Percentiles rank a stretch among this genome's conserved stretches.
These are phyloP conservation scores for Yarrowia osloensis DNA, from an alignment of 805 yeast genomes.

Conservation along the genomic window DNA sequence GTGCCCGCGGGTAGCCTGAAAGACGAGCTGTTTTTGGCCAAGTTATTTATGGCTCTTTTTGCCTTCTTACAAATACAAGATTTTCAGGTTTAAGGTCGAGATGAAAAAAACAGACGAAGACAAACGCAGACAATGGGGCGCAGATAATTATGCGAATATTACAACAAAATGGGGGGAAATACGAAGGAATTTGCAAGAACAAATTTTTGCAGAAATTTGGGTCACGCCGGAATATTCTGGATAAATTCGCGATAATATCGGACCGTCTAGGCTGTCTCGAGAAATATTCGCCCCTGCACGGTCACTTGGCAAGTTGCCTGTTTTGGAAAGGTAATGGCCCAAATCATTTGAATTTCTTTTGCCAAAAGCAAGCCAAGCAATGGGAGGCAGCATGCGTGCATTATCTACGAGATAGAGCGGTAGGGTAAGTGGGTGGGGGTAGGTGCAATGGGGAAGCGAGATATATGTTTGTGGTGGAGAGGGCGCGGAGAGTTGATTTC, in stretches of 20 bases:
- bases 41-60: background rate
- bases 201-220: too few relatives aligned
- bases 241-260: too few relatives aligned
- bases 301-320: background rate
- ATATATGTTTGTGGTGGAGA: too few relatives aligned
- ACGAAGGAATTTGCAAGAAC: too few relatives aligned
- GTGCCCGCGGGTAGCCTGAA: background rate
- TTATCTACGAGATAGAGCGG: background rate
- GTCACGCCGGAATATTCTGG: too few relatives aligned
- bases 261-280: too few relatives aligned
- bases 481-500: background rate
- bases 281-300: background rate
- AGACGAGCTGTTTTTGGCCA: background rate
- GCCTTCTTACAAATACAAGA: background rate
- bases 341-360: background rate
- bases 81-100: background rate
- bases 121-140: background rate
- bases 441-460: background rate
- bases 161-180: background rate
- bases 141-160: background rate
- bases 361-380: constrained; percentile 14
- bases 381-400: constrained; percentile 11
- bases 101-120: background rate
- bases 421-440: background rate
- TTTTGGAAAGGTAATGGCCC: constrained; percentile 8